Base-by-base conservation (phyloP, 2,329 filamentous ascomycete species). In the Pyricularia pennisetigena region DNA sequence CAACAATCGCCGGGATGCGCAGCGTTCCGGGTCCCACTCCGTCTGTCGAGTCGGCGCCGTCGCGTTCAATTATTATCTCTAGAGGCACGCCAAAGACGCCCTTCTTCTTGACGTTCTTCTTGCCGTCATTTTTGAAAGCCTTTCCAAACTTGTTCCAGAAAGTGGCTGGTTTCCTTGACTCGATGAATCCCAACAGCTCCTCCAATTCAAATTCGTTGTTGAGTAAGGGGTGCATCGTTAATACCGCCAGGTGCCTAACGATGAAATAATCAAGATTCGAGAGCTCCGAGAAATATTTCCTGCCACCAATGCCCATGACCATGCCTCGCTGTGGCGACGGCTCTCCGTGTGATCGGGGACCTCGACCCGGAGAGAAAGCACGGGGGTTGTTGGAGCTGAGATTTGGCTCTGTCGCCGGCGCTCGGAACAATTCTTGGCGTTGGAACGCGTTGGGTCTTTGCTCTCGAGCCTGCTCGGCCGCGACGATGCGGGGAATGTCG, bases 71-170 rank as follows among this genome's bases (percentile, higher is more conserved):
- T 65, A 99, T 90, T 54, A 91, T 82, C 71, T 99, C 95, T 26
- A 99, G 82, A 3, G 91, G 89, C 30, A 98, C 91, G 57, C 94
- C 93, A 76, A 99, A 99, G 28, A 97, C 89, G 59, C 93, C 94
- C 82, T 96, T 97, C 82, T 96, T 97, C 81, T 96, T 97, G 72
- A 87, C 85, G 35, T 80, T 85, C 77, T 94, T 93, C 73, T 82
- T 86, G 72, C 88, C 90, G 73, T 95, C 91, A 72, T 92, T 93
- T 78, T 94, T 95, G 78, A 98, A 97, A 1, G 94, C 94, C 76
- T 97, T 97, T 71, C 94, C 94, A 71, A 99, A 94, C 74, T 97
- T 97, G 78, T 94, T 95, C 95, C 95, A 99, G 79, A 99, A 97
- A 0, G 92, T 98, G 28, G 92, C 88, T 70, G 85, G 83, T 72